Percentiles rank a stretch among this genome's conserved stretches.
Evolutionary conservation across 768 basidiomycete genomes (phyloP).

Genomic region (Podaxis rugospora): DNA sequence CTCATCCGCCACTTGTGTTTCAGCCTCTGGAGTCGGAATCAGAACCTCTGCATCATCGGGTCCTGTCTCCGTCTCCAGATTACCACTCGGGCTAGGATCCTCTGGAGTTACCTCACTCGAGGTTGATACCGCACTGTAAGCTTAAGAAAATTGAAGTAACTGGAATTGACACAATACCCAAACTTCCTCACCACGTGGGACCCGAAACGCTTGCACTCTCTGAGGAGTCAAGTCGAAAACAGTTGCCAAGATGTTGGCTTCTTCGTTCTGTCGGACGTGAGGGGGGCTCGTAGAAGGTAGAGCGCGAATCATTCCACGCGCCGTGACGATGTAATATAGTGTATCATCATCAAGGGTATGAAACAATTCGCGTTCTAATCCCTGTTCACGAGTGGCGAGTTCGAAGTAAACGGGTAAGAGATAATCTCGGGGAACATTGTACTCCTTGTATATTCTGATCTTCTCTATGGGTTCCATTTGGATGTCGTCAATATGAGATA

Average conservation of each 20-base stretch:
- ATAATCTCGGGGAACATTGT: neutral
- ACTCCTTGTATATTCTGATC: neutral
- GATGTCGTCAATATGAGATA: conserved; percentile 16
- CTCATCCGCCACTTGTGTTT: too few species aligned
- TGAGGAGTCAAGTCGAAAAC: neutral
- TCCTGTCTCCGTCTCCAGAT: too few species aligned
- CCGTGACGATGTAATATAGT: neutral
- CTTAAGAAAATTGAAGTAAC: too few species aligned
- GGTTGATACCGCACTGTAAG: too few species aligned
- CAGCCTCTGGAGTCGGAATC: too few species aligned
- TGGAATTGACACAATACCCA: too few species aligned
- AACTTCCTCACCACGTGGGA: neutral
- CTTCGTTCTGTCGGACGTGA: neutral
- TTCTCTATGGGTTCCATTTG: neutral
- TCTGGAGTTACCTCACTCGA: too few species aligned
- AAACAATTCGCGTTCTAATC: neutral
- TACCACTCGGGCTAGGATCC: too few species aligned
- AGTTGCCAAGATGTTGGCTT: neutral
- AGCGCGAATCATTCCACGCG: conserved; percentile 7
- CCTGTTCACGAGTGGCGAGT: conserved; percentile 2
- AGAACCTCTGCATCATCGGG: too few species aligned
- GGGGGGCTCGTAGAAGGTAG: neutral
- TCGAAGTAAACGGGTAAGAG: conserved; percentile 1
- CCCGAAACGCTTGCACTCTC: neutral
- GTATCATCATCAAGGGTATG: neutral